Base-by-base conservation (phyloP, 805 yeast species). In the Barnettozyma wickerhamii region DNA sequence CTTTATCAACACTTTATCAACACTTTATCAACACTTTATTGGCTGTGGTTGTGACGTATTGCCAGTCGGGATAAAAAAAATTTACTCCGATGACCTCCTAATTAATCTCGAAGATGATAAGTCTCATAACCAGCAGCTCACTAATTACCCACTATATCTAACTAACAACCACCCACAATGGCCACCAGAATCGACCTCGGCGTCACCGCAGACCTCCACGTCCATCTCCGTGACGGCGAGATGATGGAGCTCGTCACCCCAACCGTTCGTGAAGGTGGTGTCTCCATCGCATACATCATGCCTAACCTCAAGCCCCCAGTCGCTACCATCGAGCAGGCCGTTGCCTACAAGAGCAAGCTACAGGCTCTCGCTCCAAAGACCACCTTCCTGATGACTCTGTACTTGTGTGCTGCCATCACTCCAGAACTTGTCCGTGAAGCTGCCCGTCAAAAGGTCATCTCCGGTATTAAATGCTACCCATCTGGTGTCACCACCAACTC, bases 401-500 rank as follows among this genome's bases (percentile, higher is more conserved):
- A 93, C 54, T 71, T 93, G 30, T 75, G 84, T 38, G 78, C 74
- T 40, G 84, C 79, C 1, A 68, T 93, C 48, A 87, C 96, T 1
- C 97, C 98, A 0, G 95, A 86, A 49, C 68, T 88, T 30, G 81
- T 93, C 42, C 79, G 76, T 40, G 75, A 78, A 47, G 98, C 97
- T 27, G 95, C 90, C 7, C 58, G 69, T 41, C 55, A 64, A 14
- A 81, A 81, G 2, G 79, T 78, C 29, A 79, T 91, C 41, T 71
- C 79, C 23, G 99, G 99, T 42, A 87, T 93, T 51, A 93, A 93
- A 63, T 89, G 96, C 60, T 93, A 93, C 62, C 99, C 99, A 31
- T 97, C 98, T 2, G 99, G 99, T 33, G 99, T 93, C 24, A 93
- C 99, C n/a, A 93, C 99, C 30, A 93, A 93, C 66, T 88, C 96